Conservation (phyloP, 2,329 filamentous ascomycete genomes). For the Trichophyton equinum region DNA sequence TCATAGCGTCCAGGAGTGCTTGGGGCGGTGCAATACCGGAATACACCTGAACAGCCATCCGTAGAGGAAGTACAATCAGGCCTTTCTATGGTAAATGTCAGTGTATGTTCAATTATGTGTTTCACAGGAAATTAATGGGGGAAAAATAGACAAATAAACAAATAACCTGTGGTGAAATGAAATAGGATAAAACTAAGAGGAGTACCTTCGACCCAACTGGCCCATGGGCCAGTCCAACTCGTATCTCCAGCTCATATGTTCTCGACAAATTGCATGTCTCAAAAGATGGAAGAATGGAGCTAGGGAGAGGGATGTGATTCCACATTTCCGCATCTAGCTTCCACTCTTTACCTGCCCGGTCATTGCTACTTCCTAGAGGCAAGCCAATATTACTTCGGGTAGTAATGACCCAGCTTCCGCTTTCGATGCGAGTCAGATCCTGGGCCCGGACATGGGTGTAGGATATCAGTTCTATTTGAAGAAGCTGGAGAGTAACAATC, state of each 20-base stretch:
- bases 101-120: conserved; percentile 2
- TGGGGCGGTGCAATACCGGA: conserved; percentile 76
- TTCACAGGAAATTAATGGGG: neutral
- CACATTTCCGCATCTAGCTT: conserved; percentile 61
- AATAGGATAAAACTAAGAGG: conserved; percentile 8
- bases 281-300: conserved; percentile 77
- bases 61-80: conserved; percentile 63
- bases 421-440: conserved; percentile 57
- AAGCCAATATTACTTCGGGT: conserved; percentile 60
- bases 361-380: conserved; percentile 49
- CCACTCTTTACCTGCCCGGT: conserved; percentile 52
- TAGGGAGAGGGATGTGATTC: conserved; percentile 60
- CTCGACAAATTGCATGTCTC: conserved; percentile 76
- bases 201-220: conserved; percentile 42
- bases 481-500: conserved; percentile 58
- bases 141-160: neutral
- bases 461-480: conserved; percentile 72
- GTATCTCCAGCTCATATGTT: conserved; percentile 71
- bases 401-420: conserved; percentile 61
- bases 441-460: conserved; percentile 70
- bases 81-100: conserved; percentile 43
- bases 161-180: neutral
- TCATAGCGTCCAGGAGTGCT: conserved; percentile 58
- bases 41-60: conserved; percentile 67
- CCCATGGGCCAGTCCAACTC: conserved; percentile 65